Conservation (phyloP, 345 rosid species). For the Lepidium aucheri region DNA sequence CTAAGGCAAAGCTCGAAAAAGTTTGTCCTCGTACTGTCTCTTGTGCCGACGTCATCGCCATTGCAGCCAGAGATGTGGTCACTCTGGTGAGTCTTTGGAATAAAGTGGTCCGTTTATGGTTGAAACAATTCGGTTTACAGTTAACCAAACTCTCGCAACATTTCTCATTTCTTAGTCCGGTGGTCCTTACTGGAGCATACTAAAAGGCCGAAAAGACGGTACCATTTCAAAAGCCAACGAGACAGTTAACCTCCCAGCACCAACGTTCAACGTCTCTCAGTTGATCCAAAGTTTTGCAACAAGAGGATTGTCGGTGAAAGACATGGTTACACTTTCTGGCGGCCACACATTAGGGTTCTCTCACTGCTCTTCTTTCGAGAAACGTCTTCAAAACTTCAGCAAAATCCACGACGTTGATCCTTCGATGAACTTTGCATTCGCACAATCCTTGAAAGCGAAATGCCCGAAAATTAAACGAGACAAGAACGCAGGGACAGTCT, state of each 20-base stretch:
- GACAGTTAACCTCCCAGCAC: slow-evolving; percentile 60
- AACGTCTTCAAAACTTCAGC: slow-evolving; percentile 55
- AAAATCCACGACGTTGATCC: slow-evolving; percentile 55
- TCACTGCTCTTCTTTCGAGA: slow-evolving; percentile 72
- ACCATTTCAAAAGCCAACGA: slow-evolving; percentile 54
- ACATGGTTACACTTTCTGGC: slow-evolving; percentile 78
- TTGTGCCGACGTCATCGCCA: slow-evolving; percentile 61
- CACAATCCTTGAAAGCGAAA: slow-evolving; percentile 31
- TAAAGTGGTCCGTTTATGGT: background rate
- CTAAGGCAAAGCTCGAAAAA: slow-evolving; percentile 58
- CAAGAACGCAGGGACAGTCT: slow-evolving; percentile 50
- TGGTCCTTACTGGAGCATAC: slow-evolving; percentile 63
- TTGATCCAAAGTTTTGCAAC: slow-evolving; percentile 61
- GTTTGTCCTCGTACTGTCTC: slow-evolving; percentile 64
- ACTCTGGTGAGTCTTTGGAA: slow-evolving; percentile 35
- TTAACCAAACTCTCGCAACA: background rate
- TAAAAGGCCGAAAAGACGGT: slow-evolving; percentile 82
- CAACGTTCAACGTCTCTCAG: slow-evolving; percentile 56
- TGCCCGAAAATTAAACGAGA: slow-evolving; percentile 44
- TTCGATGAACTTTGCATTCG: slow-evolving; percentile 42
- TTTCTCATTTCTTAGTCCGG: slow-evolving; percentile 40
- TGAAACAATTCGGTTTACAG: background rate
- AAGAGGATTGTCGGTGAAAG: slow-evolving; percentile 61
- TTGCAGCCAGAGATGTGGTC: slow-evolving; percentile 79
- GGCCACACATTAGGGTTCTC: slow-evolving; percentile 77